A percentile compares a stretch with the other conserved stretches of the same genome.
Evolutionary conservation across 2,329 filamentous ascomycete species (phyloP).

Genomic region (Trichoderma afroharzianum): DNA sequence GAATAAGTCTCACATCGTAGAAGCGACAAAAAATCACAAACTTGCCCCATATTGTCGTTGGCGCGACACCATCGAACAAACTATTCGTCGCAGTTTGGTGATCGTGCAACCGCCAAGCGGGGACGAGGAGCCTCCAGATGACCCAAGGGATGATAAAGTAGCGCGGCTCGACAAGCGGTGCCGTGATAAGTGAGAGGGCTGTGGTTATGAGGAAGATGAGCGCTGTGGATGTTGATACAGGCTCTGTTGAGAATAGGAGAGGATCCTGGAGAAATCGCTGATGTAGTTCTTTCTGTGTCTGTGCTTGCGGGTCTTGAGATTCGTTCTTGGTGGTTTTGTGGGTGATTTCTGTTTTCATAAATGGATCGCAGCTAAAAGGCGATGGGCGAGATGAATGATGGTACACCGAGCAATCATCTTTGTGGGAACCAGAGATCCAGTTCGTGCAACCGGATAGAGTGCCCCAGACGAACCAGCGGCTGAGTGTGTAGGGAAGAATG

Average conservation of each 20-base stretch:
- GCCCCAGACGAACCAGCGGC: constrained; percentile 65
- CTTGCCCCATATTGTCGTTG: not conserved
- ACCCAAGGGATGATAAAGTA: constrained; percentile 97
- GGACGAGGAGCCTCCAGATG: constrained; percentile 81
- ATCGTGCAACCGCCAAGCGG: constrained; percentile 41
- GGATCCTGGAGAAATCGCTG: constrained; percentile 27
- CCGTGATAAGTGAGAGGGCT: constrained; percentile 74
- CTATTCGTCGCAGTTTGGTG: constrained; percentile 9
- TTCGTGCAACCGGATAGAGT: constrained; percentile 49
- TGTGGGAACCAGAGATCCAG: constrained; percentile 20
- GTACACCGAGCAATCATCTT: not conserved
- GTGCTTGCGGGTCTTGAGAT: not conserved
- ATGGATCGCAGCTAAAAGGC: constrained; percentile 30
- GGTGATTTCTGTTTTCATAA: constrained; percentile 18
- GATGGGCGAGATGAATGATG: not conserved
- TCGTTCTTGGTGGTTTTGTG: not conserved
- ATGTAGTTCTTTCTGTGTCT: not conserved
- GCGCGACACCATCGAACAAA: not conserved
- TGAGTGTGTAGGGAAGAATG: constrained; percentile 66
- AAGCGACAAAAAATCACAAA: constrained; percentile 16
- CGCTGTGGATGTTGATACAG: constrained; percentile 47
- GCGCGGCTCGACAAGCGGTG: constrained; percentile 88
- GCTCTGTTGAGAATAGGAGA: constrained; percentile 27
- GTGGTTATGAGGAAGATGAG: constrained; percentile 65
- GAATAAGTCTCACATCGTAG: constrained; percentile 45